Base-by-base conservation (phyloP, 306 rosid genomes). In the Corylus americana region DNA sequence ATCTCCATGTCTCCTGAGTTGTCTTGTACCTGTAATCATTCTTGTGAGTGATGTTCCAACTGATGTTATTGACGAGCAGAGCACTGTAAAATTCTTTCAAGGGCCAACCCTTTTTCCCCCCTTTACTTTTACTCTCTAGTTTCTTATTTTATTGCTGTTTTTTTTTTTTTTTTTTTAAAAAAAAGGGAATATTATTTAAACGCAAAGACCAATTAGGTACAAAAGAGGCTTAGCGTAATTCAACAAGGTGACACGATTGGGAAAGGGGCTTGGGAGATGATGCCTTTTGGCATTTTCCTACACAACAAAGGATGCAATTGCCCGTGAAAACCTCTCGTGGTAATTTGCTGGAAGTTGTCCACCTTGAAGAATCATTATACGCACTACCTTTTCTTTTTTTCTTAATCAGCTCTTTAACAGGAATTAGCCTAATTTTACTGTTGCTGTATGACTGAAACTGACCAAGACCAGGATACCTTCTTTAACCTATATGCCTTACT, bases 241-340 rank as follows among this genome's bases (percentile, higher is more conserved):
- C 16, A 85, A 53, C 78, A 55, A 86, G 78, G 86, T 70, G 92
- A 90, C 93, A 81, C 82, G 76, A 50, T 71, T 81, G 82, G 74
- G 82, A 85, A 79, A 80, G 77, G 80, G 82, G 81, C 2, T 44
- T 83, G 76, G 35, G 51, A 79, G 83, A 71, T 79, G 83, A 71
- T 79, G 76, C 39, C 72, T 81, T 85, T 79, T 73, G 87, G 74
- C 77, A 72, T 80, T 82, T 86, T 74, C 81, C 66, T 57, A 89
- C 87, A 87, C 78, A 87, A 89, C 92, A 90, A 87, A 82, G 81
- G 70, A 55, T 67, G 88, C 69, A 82, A 83, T 49, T 82, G 84
- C 92, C 93, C 95, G 95, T 90, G 95, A 90, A 87, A 86, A 64
- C 77, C 84, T 80, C 83, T 81, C 71, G 88, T 85, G 87, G 87